A percentile compares a stretch with the other conserved stretches of the same genome.
Conservation (phyloP, 192 early-diverging fungal species). For the Chytriomyces sp. region DNA sequence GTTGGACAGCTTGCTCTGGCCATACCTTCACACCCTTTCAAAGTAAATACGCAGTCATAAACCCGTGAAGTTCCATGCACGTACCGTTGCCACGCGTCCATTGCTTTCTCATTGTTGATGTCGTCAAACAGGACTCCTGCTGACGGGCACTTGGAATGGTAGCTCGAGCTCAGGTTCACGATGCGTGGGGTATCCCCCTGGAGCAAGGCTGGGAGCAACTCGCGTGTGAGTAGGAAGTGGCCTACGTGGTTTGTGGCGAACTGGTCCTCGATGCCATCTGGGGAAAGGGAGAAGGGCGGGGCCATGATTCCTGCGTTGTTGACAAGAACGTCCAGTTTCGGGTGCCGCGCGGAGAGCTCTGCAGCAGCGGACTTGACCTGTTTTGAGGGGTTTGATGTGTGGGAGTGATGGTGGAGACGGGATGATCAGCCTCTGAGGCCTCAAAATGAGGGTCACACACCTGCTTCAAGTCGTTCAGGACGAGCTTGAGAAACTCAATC, state of each 20-base stretch:
- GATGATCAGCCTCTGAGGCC: background rate
- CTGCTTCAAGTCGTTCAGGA: slow-evolving; percentile 34
- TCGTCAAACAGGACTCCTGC: slow-evolving; percentile 28
- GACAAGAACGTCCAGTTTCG: slow-evolving; percentile 4
- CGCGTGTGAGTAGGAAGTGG: slow-evolving; percentile 33
- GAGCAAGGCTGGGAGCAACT: slow-evolving; percentile 29
- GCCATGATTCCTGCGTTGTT: slow-evolving; percentile 57
- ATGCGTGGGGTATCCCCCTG: slow-evolving; percentile 14
- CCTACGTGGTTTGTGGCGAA: slow-evolving; percentile 36
- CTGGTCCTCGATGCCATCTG: slow-evolving; percentile 32
- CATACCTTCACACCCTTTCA: slow-evolving; percentile 28
- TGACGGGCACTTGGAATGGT: background rate
- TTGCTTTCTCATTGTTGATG: background rate
- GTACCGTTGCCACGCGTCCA: background rate
- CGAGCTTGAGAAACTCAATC: slow-evolving; percentile 44
- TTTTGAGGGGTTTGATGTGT: no score
- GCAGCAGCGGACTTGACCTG: background rate
- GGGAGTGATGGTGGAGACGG: background rate
- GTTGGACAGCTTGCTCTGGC: slow-evolving; percentile 51
- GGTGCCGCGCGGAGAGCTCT: background rate
- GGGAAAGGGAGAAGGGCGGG: slow-evolving; percentile 33
- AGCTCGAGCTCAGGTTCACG: slow-evolving; percentile 34
- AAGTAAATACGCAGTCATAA: background rate
- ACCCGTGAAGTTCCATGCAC: background rate
- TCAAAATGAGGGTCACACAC: slow-evolving; percentile 1